A percentile compares a stretch with the other conserved stretches of the same genome.
Evolutionary conservation across 2,329 filamentous ascomycete genomes (phyloP).

Genomic region (Zymoseptoria crescenta): DNA sequence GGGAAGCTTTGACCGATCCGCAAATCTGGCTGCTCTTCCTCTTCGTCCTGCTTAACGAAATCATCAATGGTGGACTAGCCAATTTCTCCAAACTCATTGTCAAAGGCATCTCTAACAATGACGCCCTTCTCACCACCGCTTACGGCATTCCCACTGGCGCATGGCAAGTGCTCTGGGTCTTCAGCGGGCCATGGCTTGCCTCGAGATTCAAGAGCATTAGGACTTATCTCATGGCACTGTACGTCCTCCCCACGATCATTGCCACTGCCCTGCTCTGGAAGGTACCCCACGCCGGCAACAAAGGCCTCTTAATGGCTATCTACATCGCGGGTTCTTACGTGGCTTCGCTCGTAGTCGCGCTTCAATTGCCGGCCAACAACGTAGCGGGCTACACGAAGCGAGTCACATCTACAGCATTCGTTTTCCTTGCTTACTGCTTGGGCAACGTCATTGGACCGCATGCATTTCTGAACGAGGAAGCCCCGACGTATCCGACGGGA

Average conservation of each 20-base stretch:
- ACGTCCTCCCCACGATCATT: slow-evolving; percentile 45
- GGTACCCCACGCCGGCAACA: slow-evolving; percentile 29
- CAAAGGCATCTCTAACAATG: slow-evolving; percentile 39
- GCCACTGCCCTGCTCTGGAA: slow-evolving; percentile 46
- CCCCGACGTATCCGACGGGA: slow-evolving; percentile 45
- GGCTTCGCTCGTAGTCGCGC: slow-evolving; percentile 44
- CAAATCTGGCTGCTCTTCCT: slow-evolving; percentile 41
- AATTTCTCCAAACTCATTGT: slow-evolving; percentile 52
- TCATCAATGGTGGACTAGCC: slow-evolving; percentile 46
- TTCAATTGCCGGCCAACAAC: slow-evolving; percentile 46
- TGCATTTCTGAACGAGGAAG: slow-evolving; percentile 39
- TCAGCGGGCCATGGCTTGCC: slow-evolving; percentile 46
- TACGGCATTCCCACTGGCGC: slow-evolving; percentile 49
- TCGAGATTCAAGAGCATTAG: slow-evolving; percentile 44
- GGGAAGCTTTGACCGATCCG: slow-evolving; percentile 54
- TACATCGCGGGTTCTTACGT: slow-evolving; percentile 47
- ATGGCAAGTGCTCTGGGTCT: slow-evolving; percentile 48
- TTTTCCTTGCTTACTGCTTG: slow-evolving; percentile 38
- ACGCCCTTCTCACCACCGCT: slow-evolving; percentile 42
- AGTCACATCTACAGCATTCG: slow-evolving; percentile 39
- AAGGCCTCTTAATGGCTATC: slow-evolving; percentile 45
- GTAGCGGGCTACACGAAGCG: slow-evolving; percentile 44
- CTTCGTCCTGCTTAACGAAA: slow-evolving; percentile 44
- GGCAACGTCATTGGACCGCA: slow-evolving; percentile 44
- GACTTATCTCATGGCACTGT: slow-evolving; percentile 47